Percentiles rank a stretch among this genome's conserved stretches.
Evolutionary conservation across 306 rosid species (phyloP).

Genomic region (Quercus variabilis): DNA sequence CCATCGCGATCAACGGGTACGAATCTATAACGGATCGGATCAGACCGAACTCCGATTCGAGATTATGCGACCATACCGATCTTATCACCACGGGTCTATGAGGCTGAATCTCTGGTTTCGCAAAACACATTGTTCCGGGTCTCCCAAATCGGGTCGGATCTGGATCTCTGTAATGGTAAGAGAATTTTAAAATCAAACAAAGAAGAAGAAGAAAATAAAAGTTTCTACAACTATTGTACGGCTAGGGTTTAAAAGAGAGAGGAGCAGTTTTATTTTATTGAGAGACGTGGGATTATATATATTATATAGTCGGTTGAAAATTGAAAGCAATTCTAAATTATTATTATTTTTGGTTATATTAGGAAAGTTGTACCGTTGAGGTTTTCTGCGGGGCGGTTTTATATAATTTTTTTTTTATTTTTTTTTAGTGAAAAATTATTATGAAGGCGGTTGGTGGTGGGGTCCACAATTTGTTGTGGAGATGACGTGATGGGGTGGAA

Average conservation of each 20-base stretch:
- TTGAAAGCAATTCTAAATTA: too few relatives aligned
- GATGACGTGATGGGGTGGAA: too few relatives aligned
- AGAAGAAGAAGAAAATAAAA: not conserved
- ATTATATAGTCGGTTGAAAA: not conserved
- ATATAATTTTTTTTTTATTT: too few relatives aligned
- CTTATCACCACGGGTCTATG: conserved; percentile 30
- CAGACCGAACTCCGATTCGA: conserved; percentile 42
- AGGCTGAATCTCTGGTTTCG: conserved; percentile 3
- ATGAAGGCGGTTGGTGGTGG: too few relatives aligned
- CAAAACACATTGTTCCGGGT: conserved; percentile 16
- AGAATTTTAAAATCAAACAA: not conserved
- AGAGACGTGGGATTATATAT: not conserved
- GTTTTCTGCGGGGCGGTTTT: too few relatives aligned
- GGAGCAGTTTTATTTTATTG: not conserved
- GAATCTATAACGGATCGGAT: conserved; percentile 43
- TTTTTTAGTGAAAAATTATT: too few relatives aligned
- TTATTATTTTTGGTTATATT: too few relatives aligned
- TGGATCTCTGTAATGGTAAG: too few relatives aligned
- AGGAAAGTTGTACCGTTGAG: too few relatives aligned
- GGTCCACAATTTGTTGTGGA: too few relatives aligned
- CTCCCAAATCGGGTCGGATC: too few relatives aligned
- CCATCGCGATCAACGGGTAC: conserved; percentile 54
- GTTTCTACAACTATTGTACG: not conserved
- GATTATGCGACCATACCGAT: conserved; percentile 59
- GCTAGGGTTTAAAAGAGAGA: not conserved